Base-by-base conservation (phyloP, 2,329 filamentous ascomycete genomes). In the Pseudopithomyces maydicus region DNA sequence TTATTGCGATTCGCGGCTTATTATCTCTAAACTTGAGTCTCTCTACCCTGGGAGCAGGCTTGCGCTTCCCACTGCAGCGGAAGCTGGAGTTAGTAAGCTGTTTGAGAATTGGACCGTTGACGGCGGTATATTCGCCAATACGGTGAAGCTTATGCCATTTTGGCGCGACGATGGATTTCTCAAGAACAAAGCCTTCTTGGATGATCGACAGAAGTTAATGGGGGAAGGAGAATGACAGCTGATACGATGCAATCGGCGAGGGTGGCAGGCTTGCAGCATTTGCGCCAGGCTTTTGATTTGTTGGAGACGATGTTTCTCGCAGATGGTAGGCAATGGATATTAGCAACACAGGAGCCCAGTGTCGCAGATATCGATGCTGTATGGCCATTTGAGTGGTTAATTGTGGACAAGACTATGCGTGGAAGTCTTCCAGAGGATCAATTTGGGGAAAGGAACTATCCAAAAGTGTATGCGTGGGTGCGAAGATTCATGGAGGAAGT, bases 351-450 rank as follows among this genome's bases (percentile, higher is more conserved):
- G 2, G 71, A 73, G 17, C 85, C 86, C 1, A 81, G 79, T 1
- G 71, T 90, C 59, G 87, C 84, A 3, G 90, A 92, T 71, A 85
- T 92, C 57, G 86, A 92, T 75, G 85, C 80, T 75, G 76, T 89
- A 12, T 91, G 86, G 87, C 81, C 84, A 0, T 82, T 91, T 62
- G 82, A 88, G 72, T 92, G 89, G 89, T 73, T 90, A 1, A 71
- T 75, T 2, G 76, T 74, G 29, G 69, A 74, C 38, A 58, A 54
- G 2, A 50, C 50, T 3, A 11, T 77, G 90, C 45, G 81, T 82
- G 12, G 64, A 8, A 82, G 83, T 14, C 78, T 90, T 36, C 82
- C 84, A 1, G 62, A 76, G 39, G 79, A 82, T n/a, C 68, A 79
- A 3, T 81, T 91, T 59, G 82, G 82, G 2, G 68, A 77, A 10